Evolutionary conservation across 2,329 filamentous ascomycete genomes (phyloP).

Genomic region (Aspergillus sp.): DNA sequence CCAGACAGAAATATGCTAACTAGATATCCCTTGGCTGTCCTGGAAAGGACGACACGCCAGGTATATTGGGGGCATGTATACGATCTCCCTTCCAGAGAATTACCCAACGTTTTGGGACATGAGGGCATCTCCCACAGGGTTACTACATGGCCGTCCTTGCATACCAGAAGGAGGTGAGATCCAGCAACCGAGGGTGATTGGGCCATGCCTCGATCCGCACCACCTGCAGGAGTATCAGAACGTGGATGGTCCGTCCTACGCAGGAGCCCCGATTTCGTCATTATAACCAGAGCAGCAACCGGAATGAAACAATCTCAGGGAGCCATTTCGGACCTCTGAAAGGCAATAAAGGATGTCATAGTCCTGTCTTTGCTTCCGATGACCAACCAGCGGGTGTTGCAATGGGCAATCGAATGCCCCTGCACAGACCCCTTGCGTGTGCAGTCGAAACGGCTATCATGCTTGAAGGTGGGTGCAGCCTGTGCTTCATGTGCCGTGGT

Average conservation of each 20-base stretch:
- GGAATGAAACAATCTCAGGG: slow-evolving; percentile 21
- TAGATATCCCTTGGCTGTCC: slow-evolving; percentile 25
- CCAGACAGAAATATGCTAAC: not conserved
- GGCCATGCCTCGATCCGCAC: slow-evolving; percentile 11
- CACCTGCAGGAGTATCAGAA: slow-evolving; percentile 24
- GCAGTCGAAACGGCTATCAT: slow-evolving; percentile 15
- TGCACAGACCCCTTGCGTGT: slow-evolving; percentile 24
- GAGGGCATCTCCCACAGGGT: slow-evolving; percentile 13
- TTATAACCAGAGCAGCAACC: slow-evolving; percentile 10
- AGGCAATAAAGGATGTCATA: slow-evolving; percentile 14
- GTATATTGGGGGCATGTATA: slow-evolving; percentile 13
- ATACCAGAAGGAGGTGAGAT: slow-evolving; percentile 28
- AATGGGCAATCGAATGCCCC: slow-evolving; percentile 22
- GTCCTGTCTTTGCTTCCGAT: slow-evolving; percentile 5
- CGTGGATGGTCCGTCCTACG: slow-evolving; percentile 24
- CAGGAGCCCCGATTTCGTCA: slow-evolving; percentile 22
- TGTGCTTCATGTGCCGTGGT: slow-evolving; percentile 13
- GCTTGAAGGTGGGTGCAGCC: slow-evolving; percentile 14
- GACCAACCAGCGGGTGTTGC: slow-evolving; percentile 11
- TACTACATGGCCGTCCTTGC: slow-evolving; percentile 29
- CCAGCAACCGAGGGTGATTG: slow-evolving; percentile 15
- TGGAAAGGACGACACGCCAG: slow-evolving; percentile 12
- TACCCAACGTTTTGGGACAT: slow-evolving; percentile 22
- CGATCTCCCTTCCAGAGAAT: slow-evolving; percentile 22
- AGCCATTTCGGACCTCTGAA: slow-evolving; percentile 9